phyloP scores from a whole-genome alignment of 2,329 filamentous ascomycete species.

The Plectosphaerella sp. region DNA sequence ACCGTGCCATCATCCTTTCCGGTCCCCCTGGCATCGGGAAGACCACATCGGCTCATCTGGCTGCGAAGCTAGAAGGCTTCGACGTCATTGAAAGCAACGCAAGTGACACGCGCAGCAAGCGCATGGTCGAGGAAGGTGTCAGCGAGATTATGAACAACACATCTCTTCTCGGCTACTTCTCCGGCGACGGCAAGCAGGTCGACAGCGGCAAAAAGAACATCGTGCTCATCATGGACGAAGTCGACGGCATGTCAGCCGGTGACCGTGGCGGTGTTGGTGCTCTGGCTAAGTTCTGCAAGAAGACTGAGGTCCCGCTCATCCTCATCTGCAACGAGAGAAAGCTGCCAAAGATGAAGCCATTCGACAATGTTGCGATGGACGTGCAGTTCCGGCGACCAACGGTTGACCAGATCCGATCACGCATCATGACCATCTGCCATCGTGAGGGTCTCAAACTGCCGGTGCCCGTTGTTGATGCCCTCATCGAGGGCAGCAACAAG shows the following conservation, averaged over 20 bases:
- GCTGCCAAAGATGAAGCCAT: slow-evolving; percentile 96
- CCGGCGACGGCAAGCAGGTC: slow-evolving; percentile 75
- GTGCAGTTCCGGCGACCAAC: slow-evolving; percentile 86
- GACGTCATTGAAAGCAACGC: slow-evolving; percentile 95
- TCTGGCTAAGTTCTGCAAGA: slow-evolving; percentile 89
- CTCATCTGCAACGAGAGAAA: slow-evolving; percentile 95
- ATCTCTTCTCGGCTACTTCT: slow-evolving; percentile 86
- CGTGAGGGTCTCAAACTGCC: slow-evolving; percentile 87
- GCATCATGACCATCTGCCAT: slow-evolving; percentile 93
- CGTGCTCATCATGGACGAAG: slow-evolving; percentile 97
- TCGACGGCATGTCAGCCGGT: slow-evolving; percentile 97
- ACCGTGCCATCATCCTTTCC: slow-evolving; percentile 89
- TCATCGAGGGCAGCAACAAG: slow-evolving; percentile 92
- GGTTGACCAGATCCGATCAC: slow-evolving; percentile 82
- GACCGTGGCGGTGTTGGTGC: slow-evolving; percentile 95
- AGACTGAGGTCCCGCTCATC: slow-evolving; percentile 90
- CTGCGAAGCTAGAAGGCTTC: slow-evolving; percentile 87
- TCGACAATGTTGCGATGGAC: slow-evolving; percentile 81
- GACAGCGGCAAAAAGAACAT: slow-evolving; percentile 85
- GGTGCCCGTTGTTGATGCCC: slow-evolving; percentile 76
- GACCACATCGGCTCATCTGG: slow-evolving; percentile 91
- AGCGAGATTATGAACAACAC: slow-evolving; percentile 90
- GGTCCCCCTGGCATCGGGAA: slow-evolving; percentile 96
- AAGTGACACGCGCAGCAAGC: slow-evolving; percentile 93
- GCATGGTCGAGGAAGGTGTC: slow-evolving; percentile 84